phyloP scores from a whole-genome alignment of 495 filamentous ascomycete genomes.

The Annulohypoxylon bovei region DNA sequence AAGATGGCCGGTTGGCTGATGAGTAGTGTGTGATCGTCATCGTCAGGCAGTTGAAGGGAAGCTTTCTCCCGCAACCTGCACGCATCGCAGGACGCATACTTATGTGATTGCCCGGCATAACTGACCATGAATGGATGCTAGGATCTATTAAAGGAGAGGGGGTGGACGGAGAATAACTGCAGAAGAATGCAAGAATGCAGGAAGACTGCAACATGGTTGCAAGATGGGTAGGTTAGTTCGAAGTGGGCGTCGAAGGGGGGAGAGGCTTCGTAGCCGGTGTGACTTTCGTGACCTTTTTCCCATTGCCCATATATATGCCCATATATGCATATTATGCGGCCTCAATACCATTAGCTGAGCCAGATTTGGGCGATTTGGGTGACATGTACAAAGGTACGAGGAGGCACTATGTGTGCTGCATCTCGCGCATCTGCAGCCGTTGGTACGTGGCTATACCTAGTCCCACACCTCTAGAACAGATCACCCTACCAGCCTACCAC shows the following conservation, averaged over 20 bases:
- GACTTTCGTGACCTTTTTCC: conserved; percentile 27
- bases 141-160: conserved; percentile 29
- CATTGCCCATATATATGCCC: conserved; percentile 31
- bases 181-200: conserved; percentile 22
- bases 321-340: conserved; percentile 24
- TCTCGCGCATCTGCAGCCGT: conserved; percentile 52
- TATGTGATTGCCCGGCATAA: conserved; percentile 45
- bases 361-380: conserved; percentile 28
- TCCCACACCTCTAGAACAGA: conserved; percentile 45
- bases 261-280: conserved; percentile 34
- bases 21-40: conserved; percentile 41
- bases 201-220: conserved; percentile 28
- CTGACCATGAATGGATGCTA: conserved; percentile 30
- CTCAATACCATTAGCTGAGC: conserved; percentile 39
- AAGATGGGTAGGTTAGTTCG: conserved; percentile 36
- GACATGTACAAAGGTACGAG: conserved; percentile 39
- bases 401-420: conserved; percentile 48
- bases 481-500: conserved; percentile 44
- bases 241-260: conserved; percentile 34
- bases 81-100: conserved; percentile 39
- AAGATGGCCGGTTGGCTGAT: conserved; percentile 45
- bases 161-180: conserved; percentile 31
- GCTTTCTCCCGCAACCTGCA: conserved; percentile 43
- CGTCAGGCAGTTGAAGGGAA: conserved; percentile 36
- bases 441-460: conserved; percentile 42